Base-by-base conservation (phyloP, 805 yeast species). In the Myxozyma neglecta region DNA sequence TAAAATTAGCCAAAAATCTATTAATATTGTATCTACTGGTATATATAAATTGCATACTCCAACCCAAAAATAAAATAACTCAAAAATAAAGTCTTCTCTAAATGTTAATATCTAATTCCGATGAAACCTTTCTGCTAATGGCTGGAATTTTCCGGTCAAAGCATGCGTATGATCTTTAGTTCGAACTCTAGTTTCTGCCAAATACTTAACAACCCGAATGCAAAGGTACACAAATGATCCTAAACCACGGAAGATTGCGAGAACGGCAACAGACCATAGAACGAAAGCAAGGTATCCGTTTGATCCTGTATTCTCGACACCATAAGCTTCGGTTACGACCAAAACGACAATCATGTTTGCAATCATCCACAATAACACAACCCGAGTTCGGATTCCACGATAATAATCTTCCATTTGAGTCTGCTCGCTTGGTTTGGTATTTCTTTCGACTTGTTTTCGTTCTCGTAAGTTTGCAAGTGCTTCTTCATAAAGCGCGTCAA, bases 361-460 rank as follows among this genome's bases (percentile, higher is more conserved):
- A 61, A 91, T 78, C 78, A 91, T 85, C 99, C 99, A 94, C 4
- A 86, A 74, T 62, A 94, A 79, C 24, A 94, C 97, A 0, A 96
- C 96, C 71, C 89, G 75, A 0, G 98, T 89, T 73, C 99, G 82
- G 64, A 93, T 84, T 67, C 89, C 85, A 0, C 98, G 98, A 75
- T 90, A 94, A 74, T 92, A 93, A 70, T 90, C 86, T 51, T 85
- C 87, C 62, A 86, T 87, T 54, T 80, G 80, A 58, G 85, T 89
- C 29, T 78, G 81, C 40, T 74, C 76, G 48, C 68, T 67, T 1
- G 72, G 72, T 49, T 70, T 74, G 50, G 58, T 71, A 32, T 69
- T 76, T 13, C 75, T 78, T 0, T 71, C 70, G 24, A 57, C 59
- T 11, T 42, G 76, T 72, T 51, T 79, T 78, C 51, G 80, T 53